Conservation (phyloP, 306 rosid species). For the Lathyrus oleraceus region DNA sequence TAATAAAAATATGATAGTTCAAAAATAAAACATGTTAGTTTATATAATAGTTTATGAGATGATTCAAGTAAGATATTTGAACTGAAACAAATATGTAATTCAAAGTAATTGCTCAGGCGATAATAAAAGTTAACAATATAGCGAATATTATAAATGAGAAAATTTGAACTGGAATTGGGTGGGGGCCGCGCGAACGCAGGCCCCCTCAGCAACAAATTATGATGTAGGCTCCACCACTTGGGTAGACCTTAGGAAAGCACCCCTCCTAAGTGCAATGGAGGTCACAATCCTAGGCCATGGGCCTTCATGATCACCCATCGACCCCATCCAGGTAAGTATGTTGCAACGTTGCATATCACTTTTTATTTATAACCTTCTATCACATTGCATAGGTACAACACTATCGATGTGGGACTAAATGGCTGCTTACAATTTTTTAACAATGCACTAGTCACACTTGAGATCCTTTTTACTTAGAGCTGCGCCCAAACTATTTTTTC, state of each 20-base stretch:
- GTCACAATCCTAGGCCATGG: conserved; percentile 47
- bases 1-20: no score
- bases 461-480: no score
- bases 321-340: conserved; percentile 51
- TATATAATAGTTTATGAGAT: no score
- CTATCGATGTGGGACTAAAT: not conserved
- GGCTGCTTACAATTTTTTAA: not conserved
- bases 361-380: not conserved
- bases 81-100: no score
- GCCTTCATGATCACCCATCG: conserved; percentile 40
- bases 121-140: no score
- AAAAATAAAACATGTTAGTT: no score
- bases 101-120: no score
- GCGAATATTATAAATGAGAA: no score
- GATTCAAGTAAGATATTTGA: no score
- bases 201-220: conserved; percentile 54
- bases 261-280: conserved; percentile 51
- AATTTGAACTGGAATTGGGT: not conserved
- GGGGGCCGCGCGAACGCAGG: conserved; percentile 61
- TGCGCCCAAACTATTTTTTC: not conserved
- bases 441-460: not conserved
- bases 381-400: not conserved
- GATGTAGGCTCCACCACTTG: conserved; percentile 52
- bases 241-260: conserved; percentile 55
- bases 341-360: not conserved